These are phyloP conservation scores for Nicotiana sylvestris DNA, from an alignment of 257 asterid species.

Conservation along the genomic window DNA sequence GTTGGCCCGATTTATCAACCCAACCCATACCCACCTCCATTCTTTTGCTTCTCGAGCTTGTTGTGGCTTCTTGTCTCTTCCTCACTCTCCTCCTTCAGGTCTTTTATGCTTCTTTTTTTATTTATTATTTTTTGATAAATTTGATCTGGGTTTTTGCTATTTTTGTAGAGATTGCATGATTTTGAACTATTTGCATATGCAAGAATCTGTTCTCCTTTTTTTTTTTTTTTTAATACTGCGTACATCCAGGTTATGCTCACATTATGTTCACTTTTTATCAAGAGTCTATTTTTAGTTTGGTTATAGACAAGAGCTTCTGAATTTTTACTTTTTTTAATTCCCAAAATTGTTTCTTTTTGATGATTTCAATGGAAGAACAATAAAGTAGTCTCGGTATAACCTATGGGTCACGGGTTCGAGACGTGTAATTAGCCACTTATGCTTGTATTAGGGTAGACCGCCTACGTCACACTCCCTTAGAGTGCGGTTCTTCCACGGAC, in stretches of 20 bases:
- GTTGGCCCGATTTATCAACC: constrained; percentile 51
- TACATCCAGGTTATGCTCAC: neutral
- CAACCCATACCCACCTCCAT: constrained; percentile 62
- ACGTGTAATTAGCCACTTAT: no score
- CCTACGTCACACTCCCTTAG: no score
- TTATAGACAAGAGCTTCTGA: neutral
- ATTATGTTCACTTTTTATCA: neutral
- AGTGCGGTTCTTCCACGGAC: no score
- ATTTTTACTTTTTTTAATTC: neutral
- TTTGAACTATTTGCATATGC: neutral
- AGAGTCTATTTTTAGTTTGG: neutral
- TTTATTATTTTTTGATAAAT: neutral
- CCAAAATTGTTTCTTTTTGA: neutral
- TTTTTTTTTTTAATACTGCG: neutral
- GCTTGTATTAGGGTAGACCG: no score
- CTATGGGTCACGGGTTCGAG: no score
- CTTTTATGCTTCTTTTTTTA: neutral
- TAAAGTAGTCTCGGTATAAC: no score
- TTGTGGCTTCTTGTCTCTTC: constrained; percentile 75
- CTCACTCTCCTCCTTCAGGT: constrained; percentile 68
- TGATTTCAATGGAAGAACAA: neutral
- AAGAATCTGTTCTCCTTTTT: no score
- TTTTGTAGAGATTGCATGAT: neutral
- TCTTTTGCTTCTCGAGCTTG: constrained; percentile 67
- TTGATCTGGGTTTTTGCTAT: neutral